phyloP scores from a whole-genome alignment of 257 asterid species.

The Salvia rosmarinus region DNA sequence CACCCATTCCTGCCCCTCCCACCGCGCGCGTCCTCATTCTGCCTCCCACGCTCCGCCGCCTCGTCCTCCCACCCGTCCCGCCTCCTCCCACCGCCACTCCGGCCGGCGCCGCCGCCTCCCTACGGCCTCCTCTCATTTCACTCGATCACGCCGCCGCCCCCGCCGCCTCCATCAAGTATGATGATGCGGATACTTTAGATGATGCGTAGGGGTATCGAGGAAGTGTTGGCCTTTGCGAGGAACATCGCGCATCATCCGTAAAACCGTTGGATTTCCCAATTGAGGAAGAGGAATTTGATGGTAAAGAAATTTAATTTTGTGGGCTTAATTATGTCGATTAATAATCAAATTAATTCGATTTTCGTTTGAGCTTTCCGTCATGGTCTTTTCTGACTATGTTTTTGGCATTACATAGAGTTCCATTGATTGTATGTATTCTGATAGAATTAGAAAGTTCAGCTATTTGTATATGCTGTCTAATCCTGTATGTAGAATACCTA shows the following conservation, averaged over 20 bases:
- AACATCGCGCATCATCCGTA: constrained; percentile 98
- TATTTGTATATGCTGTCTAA: constrained; percentile 4
- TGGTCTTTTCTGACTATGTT: constrained; percentile 14
- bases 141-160: no score
- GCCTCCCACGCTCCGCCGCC: no score
- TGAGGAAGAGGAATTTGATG: constrained; percentile 87
- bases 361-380: neutral
- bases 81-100: no score
- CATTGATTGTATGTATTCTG: constrained; percentile 25
- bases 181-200: constrained; percentile 36
- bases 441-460: constrained; percentile 5
- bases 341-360: neutral
- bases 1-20: no score
- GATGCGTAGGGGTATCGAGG: constrained; percentile 88
- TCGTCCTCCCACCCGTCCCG: no score
- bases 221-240: constrained; percentile 78
- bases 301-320: constrained; percentile 40
- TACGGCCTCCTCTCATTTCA: no score
- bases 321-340: constrained; percentile 1
- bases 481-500: constrained; percentile 2
- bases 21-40: no score
- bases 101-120: no score
- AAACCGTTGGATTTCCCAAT: constrained; percentile 96
- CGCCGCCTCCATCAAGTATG: constrained; percentile 45
- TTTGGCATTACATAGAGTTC: constrained; percentile 27